Percentiles rank a stretch among this genome's conserved stretches.
Conservation (phyloP, 2,329 filamentous ascomycete genomes). For the Emmonsiellopsis sp. region DNA sequence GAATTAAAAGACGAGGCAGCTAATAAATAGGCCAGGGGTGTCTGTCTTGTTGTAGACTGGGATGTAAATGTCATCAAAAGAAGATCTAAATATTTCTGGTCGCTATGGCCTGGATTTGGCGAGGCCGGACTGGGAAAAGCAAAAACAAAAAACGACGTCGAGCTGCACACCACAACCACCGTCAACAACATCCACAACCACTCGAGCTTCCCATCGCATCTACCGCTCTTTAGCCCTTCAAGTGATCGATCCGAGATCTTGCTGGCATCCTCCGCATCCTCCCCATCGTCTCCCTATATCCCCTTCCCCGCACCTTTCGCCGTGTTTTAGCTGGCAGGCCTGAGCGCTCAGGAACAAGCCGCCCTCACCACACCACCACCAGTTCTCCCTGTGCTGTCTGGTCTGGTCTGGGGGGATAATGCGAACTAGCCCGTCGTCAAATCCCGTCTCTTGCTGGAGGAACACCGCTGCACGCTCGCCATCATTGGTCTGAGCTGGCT, state of each 20-base stretch:
- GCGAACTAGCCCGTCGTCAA: background rate
- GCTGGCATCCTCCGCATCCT: background rate
- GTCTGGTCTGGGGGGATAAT: background rate
- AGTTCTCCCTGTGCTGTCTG: background rate
- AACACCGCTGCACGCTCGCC: background rate
- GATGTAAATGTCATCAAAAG: no score
- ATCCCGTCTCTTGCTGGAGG: background rate
- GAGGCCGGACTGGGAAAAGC: no score
- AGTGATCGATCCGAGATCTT: no score
- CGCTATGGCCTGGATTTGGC: no score
- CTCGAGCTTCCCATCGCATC: no score
- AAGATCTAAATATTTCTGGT: no score
- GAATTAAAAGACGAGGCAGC: no score
- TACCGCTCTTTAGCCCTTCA: background rate
- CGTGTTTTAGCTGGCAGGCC: background rate
- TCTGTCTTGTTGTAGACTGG: no score
- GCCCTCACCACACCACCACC: background rate
- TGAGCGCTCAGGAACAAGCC: background rate
- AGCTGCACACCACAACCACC: no score
- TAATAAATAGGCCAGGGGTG: no score
- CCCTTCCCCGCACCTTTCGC: background rate
- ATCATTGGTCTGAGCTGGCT: conserved; percentile 3
- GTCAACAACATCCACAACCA: background rate
- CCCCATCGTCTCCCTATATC: background rate
- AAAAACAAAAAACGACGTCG: no score